These are phyloP conservation scores for Aspergillus hiratsukae DNA, from an alignment of 2,329 filamentous ascomycete species.

Conservation along the genomic window DNA sequence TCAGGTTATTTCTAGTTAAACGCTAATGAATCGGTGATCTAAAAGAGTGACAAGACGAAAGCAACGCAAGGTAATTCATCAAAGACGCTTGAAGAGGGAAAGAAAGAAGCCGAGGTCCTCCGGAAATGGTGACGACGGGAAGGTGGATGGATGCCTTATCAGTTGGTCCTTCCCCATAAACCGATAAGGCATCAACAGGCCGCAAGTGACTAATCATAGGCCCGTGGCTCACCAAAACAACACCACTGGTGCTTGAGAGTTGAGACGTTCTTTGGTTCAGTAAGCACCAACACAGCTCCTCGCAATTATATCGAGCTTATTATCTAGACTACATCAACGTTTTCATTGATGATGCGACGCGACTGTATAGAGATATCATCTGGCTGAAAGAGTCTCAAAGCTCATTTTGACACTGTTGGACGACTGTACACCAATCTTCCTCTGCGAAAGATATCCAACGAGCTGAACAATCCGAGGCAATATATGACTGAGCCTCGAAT, in stretches of 20 bases:
- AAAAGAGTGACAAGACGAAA: not conserved
- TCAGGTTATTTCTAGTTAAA: not conserved
- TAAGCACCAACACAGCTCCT: no score
- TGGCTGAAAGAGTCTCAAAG: not conserved
- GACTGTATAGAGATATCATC: not conserved
- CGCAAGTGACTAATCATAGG: not conserved
- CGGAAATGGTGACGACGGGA: not conserved
- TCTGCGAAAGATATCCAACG: not conserved
- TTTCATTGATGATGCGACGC: not conserved
- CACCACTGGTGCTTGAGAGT: no score
- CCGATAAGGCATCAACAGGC: not conserved
- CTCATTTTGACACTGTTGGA: not conserved
- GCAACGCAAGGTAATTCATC: not conserved
- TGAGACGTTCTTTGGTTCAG: not conserved
- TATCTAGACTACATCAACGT: not conserved
- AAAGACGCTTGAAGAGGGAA: not conserved
- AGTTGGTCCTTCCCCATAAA: not conserved
- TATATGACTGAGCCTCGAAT: not conserved
- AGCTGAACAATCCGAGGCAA: not conserved
- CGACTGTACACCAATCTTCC: not conserved
- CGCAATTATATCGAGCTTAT: not conserved
- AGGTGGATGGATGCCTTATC: not conserved
- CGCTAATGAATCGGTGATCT: not conserved
- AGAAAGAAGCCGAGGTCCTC: not conserved
- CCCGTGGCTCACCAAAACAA: no score